A percentile compares a stretch with the other conserved stretches of the same genome.
These are phyloP conservation scores for Solanum raphanifolium DNA, from an alignment of 257 asterid species.

Conservation along the genomic window DNA sequence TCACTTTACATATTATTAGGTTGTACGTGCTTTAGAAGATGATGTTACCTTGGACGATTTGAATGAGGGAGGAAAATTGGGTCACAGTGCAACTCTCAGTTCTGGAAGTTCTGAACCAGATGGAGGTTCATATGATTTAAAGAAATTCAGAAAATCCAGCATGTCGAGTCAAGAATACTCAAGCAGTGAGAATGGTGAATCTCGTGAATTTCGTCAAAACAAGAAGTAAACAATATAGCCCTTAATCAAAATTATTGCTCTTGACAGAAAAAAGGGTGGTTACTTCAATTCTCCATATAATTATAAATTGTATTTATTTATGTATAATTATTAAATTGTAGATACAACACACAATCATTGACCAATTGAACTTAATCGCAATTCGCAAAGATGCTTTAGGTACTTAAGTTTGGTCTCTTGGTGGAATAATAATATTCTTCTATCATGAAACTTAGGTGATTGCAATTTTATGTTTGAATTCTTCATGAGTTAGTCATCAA, in stretches of 20 bases:
- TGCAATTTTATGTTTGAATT: background rate
- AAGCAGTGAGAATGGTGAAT: constrained; percentile 40
- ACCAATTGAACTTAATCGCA: background rate
- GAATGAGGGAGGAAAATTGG: constrained; percentile 29
- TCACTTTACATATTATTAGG: constrained; percentile 10
- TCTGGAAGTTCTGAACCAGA: constrained; percentile 44
- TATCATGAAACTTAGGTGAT: background rate
- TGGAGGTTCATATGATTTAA: constrained; percentile 18
- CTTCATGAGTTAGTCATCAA: background rate
- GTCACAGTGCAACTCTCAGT: constrained; percentile 22
- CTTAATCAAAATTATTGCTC: background rate
- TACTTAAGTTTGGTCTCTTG: background rate
- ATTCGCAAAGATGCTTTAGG: background rate
- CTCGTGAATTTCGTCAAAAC: constrained; percentile 15
- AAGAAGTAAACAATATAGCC: constrained; percentile 3
- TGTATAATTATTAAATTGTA: background rate
- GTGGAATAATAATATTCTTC: background rate
- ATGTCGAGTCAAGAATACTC: constrained; percentile 58
- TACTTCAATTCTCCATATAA: background rate
- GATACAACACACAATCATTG: background rate
- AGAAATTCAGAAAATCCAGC: constrained; percentile 23
- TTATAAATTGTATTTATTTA: background rate
- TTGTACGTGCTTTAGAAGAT: constrained; percentile 83
- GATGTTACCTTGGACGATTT: constrained; percentile 59
- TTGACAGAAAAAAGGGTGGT: background rate